A percentile compares a stretch with the other conserved stretches of the same genome.
phyloP scores from a whole-genome alignment of 148 eudicot species.

The Cornus suecica region DNA sequence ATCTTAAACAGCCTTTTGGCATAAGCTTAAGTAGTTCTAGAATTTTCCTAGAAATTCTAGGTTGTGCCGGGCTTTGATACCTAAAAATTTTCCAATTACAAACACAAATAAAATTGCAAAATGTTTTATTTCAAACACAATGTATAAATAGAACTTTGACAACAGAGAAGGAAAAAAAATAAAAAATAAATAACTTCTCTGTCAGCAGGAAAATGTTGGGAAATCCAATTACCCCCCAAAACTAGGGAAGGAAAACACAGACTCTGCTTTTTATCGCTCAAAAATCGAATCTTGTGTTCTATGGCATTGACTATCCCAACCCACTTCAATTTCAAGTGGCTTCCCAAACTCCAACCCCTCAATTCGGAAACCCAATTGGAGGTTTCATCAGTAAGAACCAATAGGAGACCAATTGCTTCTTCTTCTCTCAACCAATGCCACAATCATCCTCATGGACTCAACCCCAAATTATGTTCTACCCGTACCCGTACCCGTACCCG shows the following conservation, averaged over 20 bases:
- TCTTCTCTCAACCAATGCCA: neutral
- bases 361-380: slow-evolving; percentile 21
- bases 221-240: neutral
- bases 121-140: too few relatives aligned
- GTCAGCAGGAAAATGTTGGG: too few relatives aligned
- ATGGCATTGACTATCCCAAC: slow-evolving; percentile 28
- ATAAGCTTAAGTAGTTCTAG: too few relatives aligned
- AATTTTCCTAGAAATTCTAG: too few relatives aligned
- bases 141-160: too few relatives aligned
- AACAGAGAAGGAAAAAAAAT: too few relatives aligned
- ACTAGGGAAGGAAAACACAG: neutral
- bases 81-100: too few relatives aligned
- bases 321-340: slow-evolving; percentile 34
- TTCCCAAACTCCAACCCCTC: slow-evolving; percentile 22
- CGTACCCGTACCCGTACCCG: slow-evolving; percentile 7
- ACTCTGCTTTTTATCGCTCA: neutral
- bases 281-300: neutral
- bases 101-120: too few relatives aligned
- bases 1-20: too few relatives aligned
- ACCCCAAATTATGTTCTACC: slow-evolving; percentile 18
- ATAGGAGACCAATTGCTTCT: neutral
- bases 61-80: too few relatives aligned
- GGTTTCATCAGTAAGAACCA: slow-evolving; percentile 16
- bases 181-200: too few relatives aligned
- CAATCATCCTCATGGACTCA: slow-evolving; percentile 8